Conservation (phyloP, 768 basidiomycete genomes). For the Fibroporia radiculosa region DNA sequence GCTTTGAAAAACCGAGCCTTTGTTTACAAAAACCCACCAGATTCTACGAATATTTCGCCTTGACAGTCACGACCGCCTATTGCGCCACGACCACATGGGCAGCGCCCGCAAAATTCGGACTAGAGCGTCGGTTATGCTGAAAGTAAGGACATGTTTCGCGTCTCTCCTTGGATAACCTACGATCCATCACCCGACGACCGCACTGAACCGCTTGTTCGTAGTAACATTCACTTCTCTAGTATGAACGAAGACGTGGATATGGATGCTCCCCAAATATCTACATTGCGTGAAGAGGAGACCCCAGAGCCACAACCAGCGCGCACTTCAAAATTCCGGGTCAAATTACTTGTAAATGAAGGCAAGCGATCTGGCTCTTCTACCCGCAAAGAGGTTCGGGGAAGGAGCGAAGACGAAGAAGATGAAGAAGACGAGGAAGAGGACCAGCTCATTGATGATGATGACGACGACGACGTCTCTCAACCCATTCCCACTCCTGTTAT, state of each 20-base stretch:
- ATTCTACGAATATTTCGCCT: no score
- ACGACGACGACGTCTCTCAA: constrained; percentile 29
- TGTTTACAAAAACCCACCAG: no score
- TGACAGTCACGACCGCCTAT: no score
- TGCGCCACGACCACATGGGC: background rate
- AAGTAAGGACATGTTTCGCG: constrained; percentile 39
- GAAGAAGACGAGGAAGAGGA: constrained; percentile 72
- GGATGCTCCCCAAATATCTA: constrained; percentile 82
- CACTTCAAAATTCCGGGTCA: constrained; percentile 38
- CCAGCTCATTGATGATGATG: constrained; percentile 73
- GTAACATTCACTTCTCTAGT: constrained; percentile 10
- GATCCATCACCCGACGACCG: constrained; percentile 24
- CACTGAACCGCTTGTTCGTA: constrained; percentile 10
- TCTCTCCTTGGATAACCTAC: constrained; percentile 56
- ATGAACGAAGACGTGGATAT: constrained; percentile 47
- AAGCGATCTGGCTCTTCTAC: constrained; percentile 28
- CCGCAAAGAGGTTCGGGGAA: constrained; percentile 14
- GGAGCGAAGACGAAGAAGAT: constrained; percentile 44
- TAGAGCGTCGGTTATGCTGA: background rate
- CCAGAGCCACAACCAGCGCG: constrained; percentile 38
- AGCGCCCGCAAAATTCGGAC: background rate
- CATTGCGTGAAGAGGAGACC: constrained; percentile 62
- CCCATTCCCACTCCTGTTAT: constrained; percentile 17
- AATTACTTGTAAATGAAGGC: constrained; percentile 41
- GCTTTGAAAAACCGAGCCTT: no score